Conservation (phyloP, 495 filamentous ascomycete species). For the Neurospora discreta region DNA sequence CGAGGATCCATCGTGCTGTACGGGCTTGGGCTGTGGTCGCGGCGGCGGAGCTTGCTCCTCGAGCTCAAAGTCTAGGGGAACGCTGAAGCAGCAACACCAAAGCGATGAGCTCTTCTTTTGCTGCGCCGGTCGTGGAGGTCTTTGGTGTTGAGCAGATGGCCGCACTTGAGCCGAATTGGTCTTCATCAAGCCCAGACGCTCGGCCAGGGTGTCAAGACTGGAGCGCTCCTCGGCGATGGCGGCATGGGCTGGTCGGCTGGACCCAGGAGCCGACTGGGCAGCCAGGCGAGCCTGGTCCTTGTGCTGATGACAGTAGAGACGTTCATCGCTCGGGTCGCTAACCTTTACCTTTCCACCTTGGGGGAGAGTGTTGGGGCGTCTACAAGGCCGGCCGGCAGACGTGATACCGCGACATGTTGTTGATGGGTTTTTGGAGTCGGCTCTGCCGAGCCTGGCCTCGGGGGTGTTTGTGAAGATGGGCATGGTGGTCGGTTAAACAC, state of each 20-base stretch:
- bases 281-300: conserved; percentile 63
- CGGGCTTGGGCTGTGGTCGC: conserved; percentile 28
- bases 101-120: conserved; percentile 18
- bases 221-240: conserved; percentile 45
- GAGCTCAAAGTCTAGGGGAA: conserved; percentile 15
- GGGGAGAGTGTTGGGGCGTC: conserved; percentile 47
- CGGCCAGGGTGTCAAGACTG: conserved; percentile 76
- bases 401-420: conserved; percentile 86
- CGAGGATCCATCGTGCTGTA: conserved; percentile 25
- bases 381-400: conserved; percentile 62
- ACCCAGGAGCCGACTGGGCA: conserved; percentile 30
- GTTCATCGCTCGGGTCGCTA: conserved; percentile 31
- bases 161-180: conserved; percentile 11
- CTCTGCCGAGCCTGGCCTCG: conserved; percentile 63
- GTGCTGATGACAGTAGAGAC: conserved; percentile 83
- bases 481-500: conserved; percentile 36
- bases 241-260: conserved; percentile 14
- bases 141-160: conserved; percentile 11
- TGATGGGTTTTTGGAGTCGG: conserved; percentile 72
- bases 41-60: conserved; percentile 24
- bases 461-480: conserved; percentile 74
- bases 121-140: conserved; percentile 17
- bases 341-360: conserved; percentile 34
- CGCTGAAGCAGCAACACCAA: conserved; percentile 35
- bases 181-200: conserved; percentile 57